Percentiles rank a stretch among this genome's conserved stretches.
phyloP scores from a whole-genome alignment of 1,139 yeast species.

The Yarrowia galli region DNA sequence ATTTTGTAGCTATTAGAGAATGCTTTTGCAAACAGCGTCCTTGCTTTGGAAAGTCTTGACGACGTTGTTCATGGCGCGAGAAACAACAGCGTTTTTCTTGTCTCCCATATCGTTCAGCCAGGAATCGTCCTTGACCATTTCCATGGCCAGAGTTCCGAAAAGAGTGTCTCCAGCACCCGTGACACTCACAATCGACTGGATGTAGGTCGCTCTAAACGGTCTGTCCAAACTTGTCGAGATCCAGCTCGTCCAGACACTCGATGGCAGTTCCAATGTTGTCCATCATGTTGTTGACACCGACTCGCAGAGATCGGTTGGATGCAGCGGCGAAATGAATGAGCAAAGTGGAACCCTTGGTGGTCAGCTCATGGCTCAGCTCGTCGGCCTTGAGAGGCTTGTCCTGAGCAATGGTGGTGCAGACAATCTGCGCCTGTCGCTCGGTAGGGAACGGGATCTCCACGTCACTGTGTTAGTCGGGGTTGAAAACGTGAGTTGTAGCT shows the following conservation, averaged over 20 bases:
- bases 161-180: constrained; percentile 78
- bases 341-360: constrained; percentile 42
- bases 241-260: constrained; percentile 72
- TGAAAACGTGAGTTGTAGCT: neutral
- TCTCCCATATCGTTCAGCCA: constrained; percentile 49
- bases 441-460: constrained; percentile 69
- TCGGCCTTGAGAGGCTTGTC: constrained; percentile 79
- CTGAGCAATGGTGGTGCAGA: constrained; percentile 65
- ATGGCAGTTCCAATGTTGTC: constrained; percentile 69
- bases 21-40: constrained; percentile 47
- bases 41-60: constrained; percentile 56
- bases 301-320: constrained; percentile 70
- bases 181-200: constrained; percentile 57
- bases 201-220: neutral
- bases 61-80: constrained; percentile 63
- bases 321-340: constrained; percentile 60
- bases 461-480: constrained; percentile 46
- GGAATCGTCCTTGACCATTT: constrained; percentile 47
- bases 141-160: constrained; percentile 60
- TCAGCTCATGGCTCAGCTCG: constrained; percentile 45
- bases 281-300: constrained; percentile 71
- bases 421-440: constrained; percentile 66
- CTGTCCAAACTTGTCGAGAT: constrained; percentile 45
- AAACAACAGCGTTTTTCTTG: constrained; percentile 48
- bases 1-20: too few species aligned